A percentile compares a stretch with the other conserved stretches of the same genome.
phyloP scores from a whole-genome alignment of 2,329 filamentous ascomycete species.

The Botryotinia convoluta region DNA sequence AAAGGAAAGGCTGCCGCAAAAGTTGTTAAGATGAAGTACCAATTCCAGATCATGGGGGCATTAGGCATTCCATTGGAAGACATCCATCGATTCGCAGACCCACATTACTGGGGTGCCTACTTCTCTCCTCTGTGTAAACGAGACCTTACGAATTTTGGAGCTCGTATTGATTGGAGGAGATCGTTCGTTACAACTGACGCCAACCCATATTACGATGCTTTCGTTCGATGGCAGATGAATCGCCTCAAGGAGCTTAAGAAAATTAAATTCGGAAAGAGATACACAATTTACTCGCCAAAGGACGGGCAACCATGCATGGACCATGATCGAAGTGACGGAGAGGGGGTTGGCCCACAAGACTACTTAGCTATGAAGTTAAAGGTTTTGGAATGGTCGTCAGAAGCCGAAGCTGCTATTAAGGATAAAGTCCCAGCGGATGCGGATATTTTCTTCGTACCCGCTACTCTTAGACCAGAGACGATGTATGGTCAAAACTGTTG shows the following conservation, averaged over 20 bases:
- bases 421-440: slow-evolving; percentile 76
- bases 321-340: slow-evolving; percentile 77
- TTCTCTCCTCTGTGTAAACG: slow-evolving; percentile 80
- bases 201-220: slow-evolving; percentile 95
- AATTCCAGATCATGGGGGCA: slow-evolving; percentile 91
- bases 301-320: slow-evolving; percentile 87
- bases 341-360: slow-evolving; percentile 82
- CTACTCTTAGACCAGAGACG: slow-evolving; percentile 90
- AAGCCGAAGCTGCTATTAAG: slow-evolving; percentile 67
- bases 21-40: slow-evolving; percentile 90
- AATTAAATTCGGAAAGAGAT: slow-evolving; percentile 89
- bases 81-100: slow-evolving; percentile 89
- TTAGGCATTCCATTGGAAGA: slow-evolving; percentile 84
- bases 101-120: slow-evolving; percentile 86
- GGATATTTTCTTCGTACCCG: slow-evolving; percentile 85
- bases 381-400: slow-evolving; percentile 82
- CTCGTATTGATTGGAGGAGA: slow-evolving; percentile 88
- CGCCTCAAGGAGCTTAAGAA: slow-evolving; percentile 84
- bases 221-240: slow-evolving; percentile 97
- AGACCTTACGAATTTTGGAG: slow-evolving; percentile 81
- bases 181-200: slow-evolving; percentile 93
- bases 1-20: slow-evolving; percentile 92
- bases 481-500: slow-evolving; percentile 99
- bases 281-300: slow-evolving; percentile 90
- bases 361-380: slow-evolving; percentile 91